Conservation (phyloP, 78 protist species). For the Chrysochromulina parva region DNA sequence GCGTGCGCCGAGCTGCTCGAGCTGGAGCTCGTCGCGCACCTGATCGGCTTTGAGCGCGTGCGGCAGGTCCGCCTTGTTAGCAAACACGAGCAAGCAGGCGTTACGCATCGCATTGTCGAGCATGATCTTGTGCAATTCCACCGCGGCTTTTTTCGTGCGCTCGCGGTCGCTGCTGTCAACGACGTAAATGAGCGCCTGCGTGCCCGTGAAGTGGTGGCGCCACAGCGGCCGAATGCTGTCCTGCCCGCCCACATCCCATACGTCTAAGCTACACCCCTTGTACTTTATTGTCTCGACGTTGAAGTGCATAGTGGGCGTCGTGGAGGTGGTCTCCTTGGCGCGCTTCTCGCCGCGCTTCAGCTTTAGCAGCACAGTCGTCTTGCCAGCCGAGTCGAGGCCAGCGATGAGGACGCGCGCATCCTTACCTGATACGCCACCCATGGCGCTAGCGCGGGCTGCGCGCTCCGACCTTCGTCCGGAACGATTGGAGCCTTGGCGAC, state of each 20-base stretch:
- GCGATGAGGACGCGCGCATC: background rate
- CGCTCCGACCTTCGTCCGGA: too few species aligned
- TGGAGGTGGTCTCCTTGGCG: background rate
- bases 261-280: background rate
- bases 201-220: slow-evolving; percentile 87
- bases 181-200: slow-evolving; percentile 92
- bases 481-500: too few species aligned
- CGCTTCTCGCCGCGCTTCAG: background rate
- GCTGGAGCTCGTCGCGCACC: background rate
- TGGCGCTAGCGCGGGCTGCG: too few species aligned
- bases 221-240: slow-evolving; percentile 92
- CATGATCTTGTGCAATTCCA: slow-evolving; percentile 4
- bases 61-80: background rate
- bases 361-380: background rate
- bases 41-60: background rate
- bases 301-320: background rate
- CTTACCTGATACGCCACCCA: background rate
- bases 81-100: background rate
- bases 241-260: slow-evolving; percentile 43
- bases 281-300: background rate
- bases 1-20: background rate
- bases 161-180: slow-evolving; percentile 93
- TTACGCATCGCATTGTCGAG: background rate
- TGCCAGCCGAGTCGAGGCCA: slow-evolving; percentile 1
- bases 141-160: too few species aligned